These are phyloP conservation scores for Candolleomyces eurysporus DNA, from an alignment of 768 basidiomycete genomes.

Conservation along the genomic window DNA sequence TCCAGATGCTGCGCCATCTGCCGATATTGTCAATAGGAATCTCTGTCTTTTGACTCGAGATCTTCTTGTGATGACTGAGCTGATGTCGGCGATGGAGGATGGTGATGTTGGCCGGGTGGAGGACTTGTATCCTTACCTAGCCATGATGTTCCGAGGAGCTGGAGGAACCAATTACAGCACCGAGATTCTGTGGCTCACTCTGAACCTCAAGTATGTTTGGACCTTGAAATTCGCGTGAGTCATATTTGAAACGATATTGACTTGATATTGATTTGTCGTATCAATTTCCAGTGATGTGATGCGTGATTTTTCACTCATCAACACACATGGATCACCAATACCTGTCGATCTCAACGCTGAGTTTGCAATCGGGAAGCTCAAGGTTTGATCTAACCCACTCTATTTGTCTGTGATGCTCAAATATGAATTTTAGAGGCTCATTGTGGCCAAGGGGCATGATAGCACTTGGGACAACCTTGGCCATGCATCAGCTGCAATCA, in stretches of 20 bases:
- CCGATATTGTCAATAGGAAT: conserved; percentile 18
- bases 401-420: too few relatives aligned
- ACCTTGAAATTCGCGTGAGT: conserved; percentile 12
- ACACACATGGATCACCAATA: background rate
- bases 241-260: background rate
- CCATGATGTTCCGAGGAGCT: conserved; percentile 20
- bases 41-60: conserved; percentile 19
- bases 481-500: background rate
- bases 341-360: background rate
- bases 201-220: background rate
- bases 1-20: background rate
- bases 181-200: conserved; percentile 6
- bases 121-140: conserved; percentile 16
- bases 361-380: background rate
- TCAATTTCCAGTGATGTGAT: background rate
- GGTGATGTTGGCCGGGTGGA: conserved; percentile 30
- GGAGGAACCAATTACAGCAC: conserved; percentile 26
- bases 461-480: background rate
- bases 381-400: too few relatives aligned
- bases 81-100: conserved; percentile 16
- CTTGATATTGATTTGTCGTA: background rate
- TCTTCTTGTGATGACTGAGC: conserved; percentile 20
- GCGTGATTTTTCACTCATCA: background rate
- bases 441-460: background rate
- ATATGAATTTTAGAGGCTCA: background rate